A percentile compares a stretch with the other conserved stretches of the same genome.
Conservation (phyloP, 257 asterid species). For the Ajuga chamaepitys region DNA sequence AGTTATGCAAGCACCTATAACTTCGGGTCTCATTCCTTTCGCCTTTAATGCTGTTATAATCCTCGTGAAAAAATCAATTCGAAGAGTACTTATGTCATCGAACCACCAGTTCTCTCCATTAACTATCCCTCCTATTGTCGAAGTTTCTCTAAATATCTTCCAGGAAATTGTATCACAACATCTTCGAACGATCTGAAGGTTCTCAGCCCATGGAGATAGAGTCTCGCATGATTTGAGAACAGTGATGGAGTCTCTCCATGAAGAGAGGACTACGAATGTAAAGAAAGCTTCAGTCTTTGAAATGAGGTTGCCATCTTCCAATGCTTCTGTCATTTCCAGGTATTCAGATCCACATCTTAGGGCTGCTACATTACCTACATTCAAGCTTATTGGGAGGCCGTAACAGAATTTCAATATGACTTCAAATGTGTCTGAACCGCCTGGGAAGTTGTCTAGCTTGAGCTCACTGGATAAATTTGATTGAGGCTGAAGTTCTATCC, state of each 20-base stretch:
- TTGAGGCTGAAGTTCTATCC: constrained; percentile 33
- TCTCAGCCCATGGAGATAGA: constrained; percentile 82
- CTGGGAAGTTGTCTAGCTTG: constrained; percentile 66
- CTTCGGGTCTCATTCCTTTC: constrained; percentile 51
- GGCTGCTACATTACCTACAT: constrained; percentile 51
- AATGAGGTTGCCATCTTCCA: constrained; percentile 78
- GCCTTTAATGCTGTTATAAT: constrained; percentile 55
- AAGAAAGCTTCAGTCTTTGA: constrained; percentile 73
- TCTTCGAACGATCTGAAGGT: constrained; percentile 79
- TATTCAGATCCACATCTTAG: constrained; percentile 75
- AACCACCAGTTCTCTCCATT: constrained; percentile 61
- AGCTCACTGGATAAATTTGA: constrained; percentile 31
- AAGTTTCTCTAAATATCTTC: constrained; percentile 43
- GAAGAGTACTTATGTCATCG: constrained; percentile 48
- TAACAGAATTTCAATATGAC: constrained; percentile 54
- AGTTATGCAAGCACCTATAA: constrained; percentile 51
- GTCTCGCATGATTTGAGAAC: constrained; percentile 62
- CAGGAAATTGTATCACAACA: constrained; percentile 70
- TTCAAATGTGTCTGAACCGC: constrained; percentile 72
- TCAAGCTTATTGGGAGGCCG: constrained; percentile 48
- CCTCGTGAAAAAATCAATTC: constrained; percentile 61
- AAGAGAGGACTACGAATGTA: constrained; percentile 69
- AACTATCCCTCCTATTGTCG: constrained; percentile 21
- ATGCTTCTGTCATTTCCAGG: constrained; percentile 75
- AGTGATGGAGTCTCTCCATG: constrained; percentile 62